A percentile compares a stretch with the other conserved stretches of the same genome.
Conservation (phyloP, 345 rosid genomes). For the Anacardium occidentale region DNA sequence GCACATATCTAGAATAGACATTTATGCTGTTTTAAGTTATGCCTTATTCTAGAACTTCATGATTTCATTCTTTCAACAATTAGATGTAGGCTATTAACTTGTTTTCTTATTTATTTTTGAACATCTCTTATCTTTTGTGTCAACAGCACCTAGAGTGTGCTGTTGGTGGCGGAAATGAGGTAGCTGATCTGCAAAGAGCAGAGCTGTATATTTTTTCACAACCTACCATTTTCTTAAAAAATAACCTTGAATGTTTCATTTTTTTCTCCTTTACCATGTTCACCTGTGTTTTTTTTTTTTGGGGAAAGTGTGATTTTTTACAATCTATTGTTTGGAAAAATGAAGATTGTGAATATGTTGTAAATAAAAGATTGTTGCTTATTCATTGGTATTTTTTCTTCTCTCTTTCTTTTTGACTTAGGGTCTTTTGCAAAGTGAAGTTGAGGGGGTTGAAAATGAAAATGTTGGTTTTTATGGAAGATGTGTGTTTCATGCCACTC, state of each 20-base stretch:
- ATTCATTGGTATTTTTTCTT: not conserved
- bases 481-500: constrained; percentile 38
- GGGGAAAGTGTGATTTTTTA: not conserved
- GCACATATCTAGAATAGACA: not conserved
- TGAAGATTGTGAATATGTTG: not conserved
- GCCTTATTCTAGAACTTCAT: no score
- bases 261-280: not conserved
- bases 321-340: not conserved
- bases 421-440: constrained; percentile 57
- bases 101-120: not conserved
- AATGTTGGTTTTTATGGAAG: constrained; percentile 51
- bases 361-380: not conserved
- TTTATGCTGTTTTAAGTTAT: not conserved
- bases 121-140: not conserved
- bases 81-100: not conserved
- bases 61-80: not conserved
- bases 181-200: not conserved
- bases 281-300: not conserved
- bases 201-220: not conserved
- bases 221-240: not conserved
- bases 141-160: not conserved
- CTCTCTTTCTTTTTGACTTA: constrained; percentile 15
- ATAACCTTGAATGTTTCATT: not conserved
- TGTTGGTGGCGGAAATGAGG: not conserved
- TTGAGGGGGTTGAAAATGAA: constrained; percentile 45